Conservation (phyloP, 148 eudicot species). For the Rhododendron molle region DNA sequence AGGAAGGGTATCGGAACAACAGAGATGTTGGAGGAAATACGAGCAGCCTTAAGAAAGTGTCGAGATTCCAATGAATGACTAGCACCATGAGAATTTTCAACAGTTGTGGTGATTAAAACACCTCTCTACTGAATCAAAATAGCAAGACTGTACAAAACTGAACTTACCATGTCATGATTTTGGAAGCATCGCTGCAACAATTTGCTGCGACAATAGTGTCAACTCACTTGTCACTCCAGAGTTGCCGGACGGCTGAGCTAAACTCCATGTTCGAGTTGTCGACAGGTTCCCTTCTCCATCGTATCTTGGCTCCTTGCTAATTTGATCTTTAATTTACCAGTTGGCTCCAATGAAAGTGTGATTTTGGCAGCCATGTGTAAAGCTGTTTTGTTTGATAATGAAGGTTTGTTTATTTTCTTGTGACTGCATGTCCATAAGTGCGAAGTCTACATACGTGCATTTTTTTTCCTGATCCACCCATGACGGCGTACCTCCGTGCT, state of each 20-base stretch:
- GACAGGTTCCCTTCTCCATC: neutral
- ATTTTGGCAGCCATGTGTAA: neutral
- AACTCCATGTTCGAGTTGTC: neutral
- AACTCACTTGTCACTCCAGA: neutral
- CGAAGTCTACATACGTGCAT: neutral
- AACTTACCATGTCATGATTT: neutral
- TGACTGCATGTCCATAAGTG: neutral
- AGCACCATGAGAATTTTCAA: neutral
- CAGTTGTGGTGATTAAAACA: neutral
- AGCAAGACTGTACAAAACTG: neutral
- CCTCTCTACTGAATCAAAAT: neutral
- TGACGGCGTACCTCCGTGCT: neutral
- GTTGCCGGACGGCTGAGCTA: neutral
- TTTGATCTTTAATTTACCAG: neutral
- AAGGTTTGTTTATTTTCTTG: neutral
- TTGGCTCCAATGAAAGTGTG: neutral
- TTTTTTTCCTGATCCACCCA: neutral
- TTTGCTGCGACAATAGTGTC: neutral
- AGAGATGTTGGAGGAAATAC: constrained; percentile 64
- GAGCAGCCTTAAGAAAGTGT: constrained; percentile 64
- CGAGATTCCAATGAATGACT: constrained; percentile 22
- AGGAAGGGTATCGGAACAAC: constrained; percentile 66
- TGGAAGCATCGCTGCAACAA: neutral
- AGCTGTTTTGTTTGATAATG: neutral
- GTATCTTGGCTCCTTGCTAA: constrained; percentile 5